These are phyloP conservation scores for Pueraria montana DNA, from an alignment of 306 rosid genomes.

Conservation along the genomic window DNA sequence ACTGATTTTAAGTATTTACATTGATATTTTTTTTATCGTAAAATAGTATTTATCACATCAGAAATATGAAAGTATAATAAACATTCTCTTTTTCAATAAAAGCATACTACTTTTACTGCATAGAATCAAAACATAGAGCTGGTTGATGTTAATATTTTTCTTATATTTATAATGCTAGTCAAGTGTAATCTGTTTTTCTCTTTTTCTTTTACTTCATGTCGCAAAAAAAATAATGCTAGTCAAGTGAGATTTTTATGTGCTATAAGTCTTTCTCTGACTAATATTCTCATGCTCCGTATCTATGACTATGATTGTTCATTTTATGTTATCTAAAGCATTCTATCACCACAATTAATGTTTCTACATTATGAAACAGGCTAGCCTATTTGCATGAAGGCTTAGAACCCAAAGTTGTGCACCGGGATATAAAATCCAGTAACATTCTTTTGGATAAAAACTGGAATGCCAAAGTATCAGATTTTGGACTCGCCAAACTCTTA, in stretches of 20 bases:
- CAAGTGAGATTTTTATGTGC: constrained; percentile 15
- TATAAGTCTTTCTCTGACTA: not conserved
- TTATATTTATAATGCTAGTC: not conserved
- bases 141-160: no score
- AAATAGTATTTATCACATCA: no score
- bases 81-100: no score
- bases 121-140: no score
- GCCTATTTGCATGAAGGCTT: constrained; percentile 97
- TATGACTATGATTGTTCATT: constrained; percentile 22
- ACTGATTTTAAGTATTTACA: no score
- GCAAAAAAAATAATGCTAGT: not conserved
- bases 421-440: constrained; percentile 95
- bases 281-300: constrained; percentile 28
- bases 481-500: constrained; percentile 96
- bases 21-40: no score
- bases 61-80: no score
- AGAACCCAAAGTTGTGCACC: constrained; percentile 98
- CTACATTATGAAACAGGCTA: constrained; percentile 64
- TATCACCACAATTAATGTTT: constrained; percentile 1
- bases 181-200: no score
- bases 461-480: constrained; percentile 94
- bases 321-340: not conserved
- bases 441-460: constrained; percentile 92
- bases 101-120: no score
- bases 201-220: no score